Percentiles rank a stretch among this genome's conserved stretches.
Conservation (phyloP, 2,329 filamentous ascomycete species). For the Lasiodiplodia citricola region DNA sequence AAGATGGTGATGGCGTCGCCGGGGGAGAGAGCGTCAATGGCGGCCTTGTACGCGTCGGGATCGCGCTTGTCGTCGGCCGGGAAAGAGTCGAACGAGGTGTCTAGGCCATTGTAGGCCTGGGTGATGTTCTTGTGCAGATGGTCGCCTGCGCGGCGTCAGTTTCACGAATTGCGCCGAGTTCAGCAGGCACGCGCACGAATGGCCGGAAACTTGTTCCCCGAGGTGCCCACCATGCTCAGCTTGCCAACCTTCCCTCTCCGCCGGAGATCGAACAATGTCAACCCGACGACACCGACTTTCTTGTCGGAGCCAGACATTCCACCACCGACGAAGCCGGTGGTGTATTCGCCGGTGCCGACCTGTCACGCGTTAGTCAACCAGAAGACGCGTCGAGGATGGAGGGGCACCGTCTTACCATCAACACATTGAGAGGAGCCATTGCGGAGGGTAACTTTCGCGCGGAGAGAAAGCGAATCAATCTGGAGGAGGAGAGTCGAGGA, state of each 20-base stretch:
- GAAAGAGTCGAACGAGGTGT: conserved; percentile 84
- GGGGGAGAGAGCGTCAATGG: conserved; percentile 80
- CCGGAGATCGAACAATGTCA: conserved; percentile 88
- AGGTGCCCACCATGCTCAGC: conserved; percentile 87
- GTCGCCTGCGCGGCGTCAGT: conserved; percentile 60
- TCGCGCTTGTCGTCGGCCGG: conserved; percentile 75
- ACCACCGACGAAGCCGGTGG: conserved; percentile 88
- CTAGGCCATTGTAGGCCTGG: conserved; percentile 84
- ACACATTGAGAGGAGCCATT: conserved; percentile 57
- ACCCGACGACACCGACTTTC: conserved; percentile 90
- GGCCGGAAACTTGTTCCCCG: conserved; percentile 86
- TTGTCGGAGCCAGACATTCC: conserved; percentile 88
- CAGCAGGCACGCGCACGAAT: conserved; percentile 67
- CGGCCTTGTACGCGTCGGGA: conserved; percentile 82
- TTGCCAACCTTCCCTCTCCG: conserved; percentile 85
- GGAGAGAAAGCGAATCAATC: background rate
- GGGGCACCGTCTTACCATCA: conserved; percentile 47
- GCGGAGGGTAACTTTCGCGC: conserved; percentile 18
- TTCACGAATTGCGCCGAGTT: background rate
- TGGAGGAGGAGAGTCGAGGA: background rate
- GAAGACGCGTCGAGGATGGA: background rate
- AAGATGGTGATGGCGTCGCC: conserved; percentile 96
- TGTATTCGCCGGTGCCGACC: conserved; percentile 88
- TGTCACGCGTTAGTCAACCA: conserved; percentile 27
- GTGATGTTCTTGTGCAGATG: conserved; percentile 89